Evolutionary conservation across 176 grass and related monocot genomes (phyloP), one percentile per base, ranked within the genome.

Genomic region (Stipa capillata): DNA sequence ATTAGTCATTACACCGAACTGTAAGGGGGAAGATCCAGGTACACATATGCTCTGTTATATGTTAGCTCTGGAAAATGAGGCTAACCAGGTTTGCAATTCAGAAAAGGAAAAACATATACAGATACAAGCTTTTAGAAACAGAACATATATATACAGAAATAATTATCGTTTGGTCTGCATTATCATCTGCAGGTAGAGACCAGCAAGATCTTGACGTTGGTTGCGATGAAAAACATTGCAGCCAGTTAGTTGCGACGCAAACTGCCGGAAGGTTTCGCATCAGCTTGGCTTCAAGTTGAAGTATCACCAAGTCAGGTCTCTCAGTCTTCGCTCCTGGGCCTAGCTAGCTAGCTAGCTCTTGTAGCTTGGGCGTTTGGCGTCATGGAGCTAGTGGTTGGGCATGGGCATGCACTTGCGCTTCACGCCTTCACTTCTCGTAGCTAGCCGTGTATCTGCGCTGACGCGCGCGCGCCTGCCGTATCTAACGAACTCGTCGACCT

Each of bases 281-380:
- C 50, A n/a, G n/a, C n/a, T n/a, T 60, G 41, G 31, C 78, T 68
- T 81, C 61, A 78, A 39, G 21, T 9, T 43, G 55, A 87, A 83
- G 85, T 41, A 78, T 54, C 23, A 4, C 31, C 41, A 15, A 0
- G 15, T 11, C 2, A 11, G 8, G 8, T 53, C 27, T 23, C 57
- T 47, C 27, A 12, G 8, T 44, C 73, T 33, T 36, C 27, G 41
- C 39, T 37, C 47, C 35, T 36, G 42, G 2, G 6, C 23, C 33
- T 49, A 28, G 78, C 29, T 6, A n/a, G n/a, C n/a, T n/a, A n/a
- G n/a, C 31, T 64, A 32, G 42, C 45, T 35, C 41, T 40, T 51
- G 55, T 79, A 7, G 67, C 52, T 62, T 48, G 10, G 47, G 57
- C 68, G 85, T 83, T 72, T 72, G 79, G 85, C 81, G 73, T 83